Conservation (phyloP, 768 basidiomycete species). For the Psilocybe tampanensis region DNA sequence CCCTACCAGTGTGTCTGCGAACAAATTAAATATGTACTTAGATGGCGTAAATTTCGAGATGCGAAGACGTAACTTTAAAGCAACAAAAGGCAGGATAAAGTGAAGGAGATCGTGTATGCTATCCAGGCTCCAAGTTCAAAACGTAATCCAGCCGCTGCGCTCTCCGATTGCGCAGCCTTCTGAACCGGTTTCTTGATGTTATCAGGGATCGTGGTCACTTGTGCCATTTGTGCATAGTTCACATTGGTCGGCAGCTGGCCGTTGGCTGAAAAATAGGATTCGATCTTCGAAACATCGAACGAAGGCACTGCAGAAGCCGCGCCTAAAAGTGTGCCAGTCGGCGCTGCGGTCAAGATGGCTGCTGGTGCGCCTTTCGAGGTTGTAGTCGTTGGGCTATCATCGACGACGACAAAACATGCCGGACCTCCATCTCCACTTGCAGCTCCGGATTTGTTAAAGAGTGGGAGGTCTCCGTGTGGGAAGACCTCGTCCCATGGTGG, state of each 20-base stretch:
- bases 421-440: neutral
- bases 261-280: conserved; percentile 1
- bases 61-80: no score
- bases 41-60: no score
- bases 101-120: no score
- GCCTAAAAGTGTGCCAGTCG: neutral
- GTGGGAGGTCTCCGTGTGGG: neutral
- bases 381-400: neutral
- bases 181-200: neutral
- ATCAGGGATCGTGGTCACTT: conserved; percentile 4
- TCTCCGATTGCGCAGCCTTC: neutral
- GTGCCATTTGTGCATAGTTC: conserved; percentile 1
- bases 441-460: neutral
- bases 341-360: neutral
- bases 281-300: conserved; percentile 4
- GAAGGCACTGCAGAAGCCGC: conserved; percentile 1
- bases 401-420: neutral
- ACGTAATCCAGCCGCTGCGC: neutral
- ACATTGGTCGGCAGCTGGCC: conserved; percentile 4
- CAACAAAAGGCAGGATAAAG: no score
- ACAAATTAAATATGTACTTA: no score
- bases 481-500: neutral
- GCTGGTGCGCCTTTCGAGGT: neutral
- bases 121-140: neutral
- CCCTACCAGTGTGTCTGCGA: no score